A percentile compares a stretch with the other conserved stretches of the same genome.
Conservation (phyloP, 2,329 filamentous ascomycete genomes). For the Neurospora crassa region DNA sequence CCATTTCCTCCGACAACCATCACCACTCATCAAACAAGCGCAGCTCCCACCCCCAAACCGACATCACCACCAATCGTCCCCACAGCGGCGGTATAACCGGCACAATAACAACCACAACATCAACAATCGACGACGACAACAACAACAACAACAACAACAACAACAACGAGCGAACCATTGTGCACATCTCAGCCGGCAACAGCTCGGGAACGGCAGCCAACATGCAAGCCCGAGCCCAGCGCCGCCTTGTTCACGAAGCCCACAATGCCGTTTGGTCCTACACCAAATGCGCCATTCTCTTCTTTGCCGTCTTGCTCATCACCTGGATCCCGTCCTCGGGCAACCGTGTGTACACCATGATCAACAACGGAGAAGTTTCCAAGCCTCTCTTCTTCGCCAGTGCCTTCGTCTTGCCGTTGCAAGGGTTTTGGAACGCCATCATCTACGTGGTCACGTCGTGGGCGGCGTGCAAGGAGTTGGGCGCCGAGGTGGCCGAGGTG, state of each 20-base stretch:
- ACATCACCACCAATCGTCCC: background rate
- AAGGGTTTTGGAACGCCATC: constrained; percentile 76
- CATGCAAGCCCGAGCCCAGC: constrained; percentile 13
- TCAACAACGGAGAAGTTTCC: constrained; percentile 41
- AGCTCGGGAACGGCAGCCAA: constrained; percentile 8
- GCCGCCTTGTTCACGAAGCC: constrained; percentile 36
- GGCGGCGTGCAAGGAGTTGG: constrained; percentile 48
- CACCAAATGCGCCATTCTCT: constrained; percentile 59
- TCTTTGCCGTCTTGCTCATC: constrained; percentile 60
- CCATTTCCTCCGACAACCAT: constrained; percentile 32
- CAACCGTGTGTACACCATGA: constrained; percentile 65
- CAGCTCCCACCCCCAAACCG: constrained; percentile 2
- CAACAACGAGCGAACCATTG: background rate
- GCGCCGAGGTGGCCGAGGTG: constrained; percentile 4
- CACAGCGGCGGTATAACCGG: constrained; percentile 1
- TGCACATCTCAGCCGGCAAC: constrained; percentile 1
- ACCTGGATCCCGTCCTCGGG: constrained; percentile 71
- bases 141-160: background rate
- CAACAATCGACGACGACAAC: too few species aligned
- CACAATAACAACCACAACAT: constrained; percentile 1
- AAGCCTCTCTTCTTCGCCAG: constrained; percentile 58
- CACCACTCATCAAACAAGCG: constrained; percentile 10
- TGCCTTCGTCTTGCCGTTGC: constrained; percentile 66
- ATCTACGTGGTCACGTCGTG: constrained; percentile 67
- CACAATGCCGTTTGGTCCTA: constrained; percentile 60